Evolutionary conservation across 2,329 filamentous ascomycete species (phyloP).

Genomic region (Thelonectria rubi): DNA sequence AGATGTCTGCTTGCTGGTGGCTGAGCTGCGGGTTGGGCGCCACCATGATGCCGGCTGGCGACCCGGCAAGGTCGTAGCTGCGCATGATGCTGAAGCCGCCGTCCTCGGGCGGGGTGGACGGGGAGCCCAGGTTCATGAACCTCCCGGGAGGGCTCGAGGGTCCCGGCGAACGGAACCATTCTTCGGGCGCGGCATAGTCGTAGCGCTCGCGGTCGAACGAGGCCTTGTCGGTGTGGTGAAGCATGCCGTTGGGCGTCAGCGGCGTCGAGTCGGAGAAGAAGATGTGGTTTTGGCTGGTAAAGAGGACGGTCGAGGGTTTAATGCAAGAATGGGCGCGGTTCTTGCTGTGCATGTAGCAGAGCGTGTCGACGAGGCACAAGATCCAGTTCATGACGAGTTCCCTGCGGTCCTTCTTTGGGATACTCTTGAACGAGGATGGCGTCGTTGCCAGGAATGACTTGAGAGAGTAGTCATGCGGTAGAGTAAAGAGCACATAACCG

Average conservation of each 20-base stretch:
- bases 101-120: slow-evolving; percentile 48
- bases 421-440: slow-evolving; percentile 68
- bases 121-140: slow-evolving; percentile 41
- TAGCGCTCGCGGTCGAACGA: slow-evolving; percentile 74
- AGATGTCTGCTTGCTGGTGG: slow-evolving; percentile 72
- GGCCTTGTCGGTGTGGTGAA: slow-evolving; percentile 53
- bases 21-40: slow-evolving; percentile 56
- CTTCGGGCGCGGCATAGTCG: slow-evolving; percentile 78
- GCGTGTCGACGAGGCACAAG: slow-evolving; percentile 74
- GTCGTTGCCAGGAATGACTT: slow-evolving; percentile 72
- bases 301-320: slow-evolving; percentile 74
- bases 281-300: slow-evolving; percentile 71
- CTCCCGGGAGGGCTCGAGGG: slow-evolving; percentile 48
- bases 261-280: slow-evolving; percentile 71
- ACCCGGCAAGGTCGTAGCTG: slow-evolving; percentile 35
- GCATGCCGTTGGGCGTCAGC: slow-evolving; percentile 55
- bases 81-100: slow-evolving; percentile 50
- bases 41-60: slow-evolving; percentile 47
- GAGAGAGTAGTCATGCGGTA: slow-evolving; percentile 72
- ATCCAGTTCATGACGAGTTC: slow-evolving; percentile 76
- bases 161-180: slow-evolving; percentile 58
- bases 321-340: slow-evolving; percentile 74
- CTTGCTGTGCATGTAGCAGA: slow-evolving; percentile 72
- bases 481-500: slow-evolving; percentile 73
- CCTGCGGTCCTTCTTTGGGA: slow-evolving; percentile 68